Evolutionary conservation across 306 rosid species (phyloP), one percentile per base, ranked within the genome.

Genomic region (Abrus pulchellus): DNA sequence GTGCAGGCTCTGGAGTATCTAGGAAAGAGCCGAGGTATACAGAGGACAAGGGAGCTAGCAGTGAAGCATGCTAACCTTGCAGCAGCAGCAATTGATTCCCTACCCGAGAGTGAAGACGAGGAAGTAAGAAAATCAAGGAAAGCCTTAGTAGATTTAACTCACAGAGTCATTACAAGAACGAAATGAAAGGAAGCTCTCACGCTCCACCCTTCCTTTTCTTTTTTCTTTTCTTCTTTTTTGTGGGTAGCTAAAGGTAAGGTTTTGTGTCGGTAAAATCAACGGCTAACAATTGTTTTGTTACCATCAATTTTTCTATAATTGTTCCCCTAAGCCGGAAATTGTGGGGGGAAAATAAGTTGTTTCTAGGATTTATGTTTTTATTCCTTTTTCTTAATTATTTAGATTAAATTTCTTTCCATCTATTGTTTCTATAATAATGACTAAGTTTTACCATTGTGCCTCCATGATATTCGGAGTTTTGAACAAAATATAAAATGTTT

Each of bases 1-100:
- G n/a, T 65, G 20, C 63, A 95, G 99, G 99, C 94, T 71, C 76
- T 95, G 66, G 98, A 95, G n/a, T 95, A 90, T 83, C 93, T 95
- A 14, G 96, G 89, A 13, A 90, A 87, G 88, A 95, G 99, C 60
- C 82, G 83, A 36, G 99, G 98, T 65, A 86, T 95, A 76, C 99
- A 93, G 68, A 88, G 84, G 79, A 87, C 99, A 45, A 89, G 76
- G 86, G 99, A 95, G 78, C 90, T 95, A 50, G 99, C 99, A 28
- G 38, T 79, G 55, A 84, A 89, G 81, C 99, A 93, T 77, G 98
- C 99, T 72, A 91, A 78, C 80, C 92, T 90, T 64, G 98, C 98
- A 1, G 98, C 94, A 6, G 91, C 84, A 69, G 97, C 99, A 28
- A 93, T 95, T 20, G 96, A 95, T 85, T 91, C 96, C 68, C 83